phyloP scores from a whole-genome alignment of 306 rosid genomes.

The Vigna trinervia region DNA sequence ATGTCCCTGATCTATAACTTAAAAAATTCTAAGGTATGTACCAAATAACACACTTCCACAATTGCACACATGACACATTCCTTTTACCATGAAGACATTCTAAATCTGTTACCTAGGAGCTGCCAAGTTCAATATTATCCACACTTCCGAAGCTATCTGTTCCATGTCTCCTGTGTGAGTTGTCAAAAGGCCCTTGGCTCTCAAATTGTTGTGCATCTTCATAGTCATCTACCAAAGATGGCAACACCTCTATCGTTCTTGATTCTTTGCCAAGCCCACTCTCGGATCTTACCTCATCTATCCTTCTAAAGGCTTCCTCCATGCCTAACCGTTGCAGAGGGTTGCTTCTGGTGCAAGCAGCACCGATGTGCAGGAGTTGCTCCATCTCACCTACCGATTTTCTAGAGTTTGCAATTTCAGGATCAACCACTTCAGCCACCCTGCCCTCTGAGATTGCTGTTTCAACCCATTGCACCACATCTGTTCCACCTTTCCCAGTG shows the following conservation, averaged over 20 bases:
- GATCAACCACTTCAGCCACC: conserved; percentile 72
- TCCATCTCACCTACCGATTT: conserved; percentile 55
- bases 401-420: conserved; percentile 51
- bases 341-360: conserved; percentile 62
- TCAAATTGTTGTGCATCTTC: conserved; percentile 42
- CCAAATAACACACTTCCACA: conserved; percentile 28
- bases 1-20: conserved; percentile 32
- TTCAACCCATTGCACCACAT: conserved; percentile 69
- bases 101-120: conserved; percentile 29
- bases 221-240: conserved; percentile 52
- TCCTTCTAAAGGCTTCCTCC: conserved; percentile 64
- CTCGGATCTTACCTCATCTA: conserved; percentile 50
- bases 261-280: conserved; percentile 29
- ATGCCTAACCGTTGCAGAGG: conserved; percentile 58
- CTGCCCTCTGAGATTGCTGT: conserved; percentile 65
- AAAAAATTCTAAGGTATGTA: conserved; percentile 24
- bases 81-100: conserved; percentile 6
- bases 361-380: conserved; percentile 62
- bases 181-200: conserved; percentile 34
- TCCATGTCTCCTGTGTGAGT: conserved; percentile 33
- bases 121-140: conserved; percentile 41
- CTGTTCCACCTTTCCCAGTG: conserved; percentile 70
- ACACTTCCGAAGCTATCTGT: conserved; percentile 42
- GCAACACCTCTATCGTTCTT: conserved; percentile 48
- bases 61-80: too few relatives aligned